Evolutionary conservation across 371 early-diverging fungal species (phyloP).

Genomic region (Mucor saturninus): DNA sequence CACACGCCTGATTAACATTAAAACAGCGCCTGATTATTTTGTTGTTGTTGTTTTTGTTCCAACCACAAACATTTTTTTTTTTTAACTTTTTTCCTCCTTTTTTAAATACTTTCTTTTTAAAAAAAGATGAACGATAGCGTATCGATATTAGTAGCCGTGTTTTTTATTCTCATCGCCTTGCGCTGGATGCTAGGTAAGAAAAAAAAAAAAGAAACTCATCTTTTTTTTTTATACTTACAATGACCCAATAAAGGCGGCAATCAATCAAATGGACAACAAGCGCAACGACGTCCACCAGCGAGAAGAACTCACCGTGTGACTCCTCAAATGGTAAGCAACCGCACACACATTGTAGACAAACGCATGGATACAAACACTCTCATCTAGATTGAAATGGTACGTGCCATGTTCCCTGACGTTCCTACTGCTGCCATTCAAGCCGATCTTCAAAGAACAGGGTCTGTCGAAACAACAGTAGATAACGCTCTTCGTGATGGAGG

Average conservation of each 20-base stretch:
- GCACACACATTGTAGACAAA: too few species aligned
- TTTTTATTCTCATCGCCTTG: conserved; percentile 72
- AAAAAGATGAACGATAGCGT: conserved; percentile 74
- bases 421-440: conserved; percentile 82
- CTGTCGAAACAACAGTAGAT: conserved; percentile 86
- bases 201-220: background rate
- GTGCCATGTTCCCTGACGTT: conserved; percentile 87
- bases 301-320: conserved; percentile 58
- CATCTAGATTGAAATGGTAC: conserved; percentile 72
- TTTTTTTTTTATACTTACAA: background rate
- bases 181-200: conserved; percentile 76
- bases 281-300: conserved; percentile 43
- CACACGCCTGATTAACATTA: too few species aligned
- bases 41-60: too few species aligned
- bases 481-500: conserved; percentile 82
- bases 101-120: too few species aligned
- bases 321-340: conserved; percentile 60
- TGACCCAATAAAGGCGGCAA: background rate
- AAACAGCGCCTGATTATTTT: too few species aligned
- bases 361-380: background rate
- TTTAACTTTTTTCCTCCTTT: too few species aligned
- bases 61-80: too few species aligned
- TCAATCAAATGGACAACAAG: conserved; percentile 37
- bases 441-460: conserved; percentile 86
- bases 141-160: conserved; percentile 73